phyloP scores from a whole-genome alignment of 192 early-diverging fungal species.

The Thoreauomyces humboldtii region DNA sequence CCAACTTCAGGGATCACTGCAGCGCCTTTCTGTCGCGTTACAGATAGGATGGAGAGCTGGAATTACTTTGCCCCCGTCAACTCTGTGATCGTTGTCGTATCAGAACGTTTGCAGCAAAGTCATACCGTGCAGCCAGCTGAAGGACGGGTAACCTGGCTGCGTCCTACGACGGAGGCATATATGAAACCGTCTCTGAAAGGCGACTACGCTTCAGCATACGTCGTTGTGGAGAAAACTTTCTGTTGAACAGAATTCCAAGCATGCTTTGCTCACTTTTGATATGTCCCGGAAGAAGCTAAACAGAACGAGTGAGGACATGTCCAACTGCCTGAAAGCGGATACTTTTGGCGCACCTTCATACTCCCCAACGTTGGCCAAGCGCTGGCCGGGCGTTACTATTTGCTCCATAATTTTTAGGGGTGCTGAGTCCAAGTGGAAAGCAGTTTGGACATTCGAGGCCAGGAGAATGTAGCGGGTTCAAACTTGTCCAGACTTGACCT shows the following conservation, averaged over 20 bases:
- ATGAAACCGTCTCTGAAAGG: slow-evolving; percentile 31
- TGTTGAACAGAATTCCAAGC: background rate
- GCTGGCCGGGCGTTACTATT: slow-evolving; percentile 29
- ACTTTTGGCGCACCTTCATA: slow-evolving; percentile 2
- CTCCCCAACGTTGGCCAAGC: slow-evolving; percentile 19
- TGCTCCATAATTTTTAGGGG: no score
- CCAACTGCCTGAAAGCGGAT: background rate
- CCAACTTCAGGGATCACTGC: slow-evolving; percentile 57
- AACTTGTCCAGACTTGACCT: no score
- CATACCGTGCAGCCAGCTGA: background rate
- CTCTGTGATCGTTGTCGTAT: no score
- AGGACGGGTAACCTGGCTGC: slow-evolving; percentile 14
- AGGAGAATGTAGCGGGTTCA: no score
- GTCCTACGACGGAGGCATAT: slow-evolving; percentile 33
- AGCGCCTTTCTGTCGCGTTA: slow-evolving; percentile 35
- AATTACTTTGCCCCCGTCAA: no score
- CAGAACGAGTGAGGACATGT: background rate
- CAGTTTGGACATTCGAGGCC: no score
- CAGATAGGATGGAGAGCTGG: no score
- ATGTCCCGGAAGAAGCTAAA: slow-evolving; percentile 28
- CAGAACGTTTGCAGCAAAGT: no score
- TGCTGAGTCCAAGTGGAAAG: no score
- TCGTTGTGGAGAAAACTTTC: background rate
- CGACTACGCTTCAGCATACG: background rate
- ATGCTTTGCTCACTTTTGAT: slow-evolving; percentile 13